A percentile compares a stretch with the other conserved stretches of the same genome.
phyloP scores from a whole-genome alignment of 306 rosid species.

The Dryas octopetala region DNA sequence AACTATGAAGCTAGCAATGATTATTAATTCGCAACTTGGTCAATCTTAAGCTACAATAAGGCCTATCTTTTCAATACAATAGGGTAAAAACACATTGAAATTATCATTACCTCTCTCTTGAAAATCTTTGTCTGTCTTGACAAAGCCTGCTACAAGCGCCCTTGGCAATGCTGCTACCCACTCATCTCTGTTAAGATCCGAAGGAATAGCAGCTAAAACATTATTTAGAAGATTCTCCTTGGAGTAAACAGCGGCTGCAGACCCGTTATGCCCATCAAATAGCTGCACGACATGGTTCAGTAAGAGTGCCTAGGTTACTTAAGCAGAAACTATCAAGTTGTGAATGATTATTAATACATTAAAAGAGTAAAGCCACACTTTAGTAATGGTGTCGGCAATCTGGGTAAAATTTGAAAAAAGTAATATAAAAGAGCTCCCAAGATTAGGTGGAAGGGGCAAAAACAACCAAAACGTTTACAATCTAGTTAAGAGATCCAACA shows the following conservation, averaged over 20 bases:
- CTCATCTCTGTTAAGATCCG: conserved; percentile 92
- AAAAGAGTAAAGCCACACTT: conserved; percentile 15
- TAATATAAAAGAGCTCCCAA: conserved; percentile 3
- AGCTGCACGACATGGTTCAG: conserved; percentile 60
- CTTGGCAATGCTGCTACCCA: conserved; percentile 96
- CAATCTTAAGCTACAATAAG: not conserved
- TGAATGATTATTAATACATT: conserved; percentile 10
- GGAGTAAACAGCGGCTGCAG: conserved; percentile 94
- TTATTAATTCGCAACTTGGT: not conserved
- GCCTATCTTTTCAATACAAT: not conserved
- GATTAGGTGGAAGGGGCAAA: not conserved
- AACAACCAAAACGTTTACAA: not conserved
- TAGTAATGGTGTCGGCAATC: not conserved
- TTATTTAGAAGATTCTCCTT: conserved; percentile 92
- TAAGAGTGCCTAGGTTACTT: conserved; percentile 8
- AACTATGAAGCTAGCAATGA: too few species aligned
- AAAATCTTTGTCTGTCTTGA: conserved; percentile 94
- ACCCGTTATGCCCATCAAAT: conserved; percentile 98
- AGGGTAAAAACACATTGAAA: conserved; percentile 13
- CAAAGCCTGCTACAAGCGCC: conserved; percentile 98
- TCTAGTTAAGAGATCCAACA: not conserved
- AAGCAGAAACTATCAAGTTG: conserved; percentile 11
- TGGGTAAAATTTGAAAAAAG: not conserved
- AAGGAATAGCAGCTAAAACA: conserved; percentile 73
- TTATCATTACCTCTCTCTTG: conserved; percentile 63